Conservation (phyloP, 805 yeast genomes). For the Candida sanyiensis region DNA sequence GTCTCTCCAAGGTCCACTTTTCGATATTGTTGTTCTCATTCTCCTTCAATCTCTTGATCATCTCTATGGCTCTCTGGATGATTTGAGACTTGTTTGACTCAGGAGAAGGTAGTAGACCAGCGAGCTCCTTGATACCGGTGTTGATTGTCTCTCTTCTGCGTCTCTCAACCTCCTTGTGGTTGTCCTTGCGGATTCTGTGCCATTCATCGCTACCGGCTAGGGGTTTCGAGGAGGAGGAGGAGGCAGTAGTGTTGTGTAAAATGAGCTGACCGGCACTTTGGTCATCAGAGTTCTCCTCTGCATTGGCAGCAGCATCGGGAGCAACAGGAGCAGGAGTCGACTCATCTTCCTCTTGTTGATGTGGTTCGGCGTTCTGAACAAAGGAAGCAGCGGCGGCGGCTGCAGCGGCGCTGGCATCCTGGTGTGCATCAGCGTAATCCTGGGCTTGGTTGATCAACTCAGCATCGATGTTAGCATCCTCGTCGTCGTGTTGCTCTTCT, state of each 20-base stretch:
- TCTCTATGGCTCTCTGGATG: slow-evolving; percentile 81
- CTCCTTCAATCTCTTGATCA: slow-evolving; percentile 82
- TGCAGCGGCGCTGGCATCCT: slow-evolving; percentile 12
- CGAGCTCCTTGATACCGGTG: slow-evolving; percentile 76
- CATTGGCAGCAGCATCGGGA: no score
- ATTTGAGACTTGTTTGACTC: slow-evolving; percentile 91
- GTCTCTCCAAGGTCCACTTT: slow-evolving; percentile 91
- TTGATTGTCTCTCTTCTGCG: slow-evolving; percentile 87
- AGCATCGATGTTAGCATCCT: slow-evolving; percentile 20
- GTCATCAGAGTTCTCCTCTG: not conserved
- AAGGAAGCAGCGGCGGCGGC: slow-evolving; percentile 12
- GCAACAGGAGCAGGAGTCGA: no score
- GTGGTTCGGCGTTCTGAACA: slow-evolving; percentile 1
- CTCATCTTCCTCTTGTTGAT: slow-evolving; percentile 3
- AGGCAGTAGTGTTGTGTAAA: no score
- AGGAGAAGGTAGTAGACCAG: slow-evolving; percentile 70
- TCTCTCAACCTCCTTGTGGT: slow-evolving; percentile 94
- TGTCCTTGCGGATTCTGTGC: slow-evolving; percentile 77
- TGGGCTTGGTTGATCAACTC: slow-evolving; percentile 18
- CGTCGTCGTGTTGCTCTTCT: slow-evolving; percentile 9
- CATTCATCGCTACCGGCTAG: slow-evolving; percentile 75
- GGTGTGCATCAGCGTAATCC: slow-evolving; percentile 11
- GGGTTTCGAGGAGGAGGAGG: slow-evolving; percentile 43
- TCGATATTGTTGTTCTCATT: slow-evolving; percentile 86
- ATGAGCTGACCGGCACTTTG: slow-evolving; percentile 15